Percentiles rank a stretch among this genome's conserved stretches.
Evolutionary conservation across 169 alveolate species (phyloP).

Genomic region (Hepatocystis sp.): DNA sequence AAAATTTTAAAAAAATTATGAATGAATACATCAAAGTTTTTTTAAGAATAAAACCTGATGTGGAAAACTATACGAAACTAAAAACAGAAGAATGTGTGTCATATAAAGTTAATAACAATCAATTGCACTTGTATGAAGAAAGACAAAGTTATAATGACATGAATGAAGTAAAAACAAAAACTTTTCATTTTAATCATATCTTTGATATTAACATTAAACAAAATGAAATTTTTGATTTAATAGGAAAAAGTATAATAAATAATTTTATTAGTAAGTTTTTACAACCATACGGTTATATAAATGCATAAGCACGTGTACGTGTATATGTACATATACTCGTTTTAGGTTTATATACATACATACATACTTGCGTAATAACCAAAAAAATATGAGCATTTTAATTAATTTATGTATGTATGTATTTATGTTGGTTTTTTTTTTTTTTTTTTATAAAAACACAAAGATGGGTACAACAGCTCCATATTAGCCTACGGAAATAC

Average conservation of each 20-base stretch:
- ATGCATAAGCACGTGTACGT: neutral
- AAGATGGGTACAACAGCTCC: constrained; percentile 74
- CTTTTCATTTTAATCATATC: constrained; percentile 38
- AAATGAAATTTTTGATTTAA: constrained; percentile 38
- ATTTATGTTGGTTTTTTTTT: neutral
- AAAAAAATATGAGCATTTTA: too few species aligned
- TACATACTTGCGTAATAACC: too few species aligned
- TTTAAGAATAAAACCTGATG: constrained; percentile 56
- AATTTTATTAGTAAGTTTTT: constrained; percentile 45
- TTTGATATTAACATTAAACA: constrained; percentile 38
- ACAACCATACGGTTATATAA: neutral
- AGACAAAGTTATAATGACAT: constrained; percentile 58
- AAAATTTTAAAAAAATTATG: constrained; percentile 19
- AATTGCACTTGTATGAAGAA: constrained; percentile 48
- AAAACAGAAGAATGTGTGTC: constrained; percentile 39
- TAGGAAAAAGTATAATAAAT: constrained; percentile 41
- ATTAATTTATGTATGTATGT: neutral
- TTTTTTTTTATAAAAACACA: neutral
- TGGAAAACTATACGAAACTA: constrained; percentile 35
- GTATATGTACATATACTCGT: neutral
- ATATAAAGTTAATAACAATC: constrained; percentile 54
- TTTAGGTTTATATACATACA: neutral
- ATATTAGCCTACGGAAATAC: constrained; percentile 71
- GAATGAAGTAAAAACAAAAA: constrained; percentile 40
- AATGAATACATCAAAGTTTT: constrained; percentile 54